Conservation (phyloP, 2,329 filamentous ascomycete genomes). For the Penicillium italicum region DNA sequence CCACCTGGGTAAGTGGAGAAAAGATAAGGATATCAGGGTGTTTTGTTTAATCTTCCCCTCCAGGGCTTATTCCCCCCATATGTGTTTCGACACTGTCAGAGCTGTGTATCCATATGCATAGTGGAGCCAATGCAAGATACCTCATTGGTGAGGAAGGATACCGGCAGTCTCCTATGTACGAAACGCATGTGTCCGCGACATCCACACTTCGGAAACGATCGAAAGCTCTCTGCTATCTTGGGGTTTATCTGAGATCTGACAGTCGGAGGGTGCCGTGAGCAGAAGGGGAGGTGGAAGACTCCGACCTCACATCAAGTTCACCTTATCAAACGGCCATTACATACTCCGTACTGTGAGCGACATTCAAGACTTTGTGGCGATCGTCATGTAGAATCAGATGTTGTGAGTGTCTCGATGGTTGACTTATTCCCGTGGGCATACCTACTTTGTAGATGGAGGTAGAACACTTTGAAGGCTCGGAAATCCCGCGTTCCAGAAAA, state of each 20-base stretch:
- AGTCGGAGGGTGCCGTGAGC: slow-evolving; percentile 5
- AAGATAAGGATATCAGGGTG: background rate
- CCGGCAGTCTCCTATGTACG: background rate
- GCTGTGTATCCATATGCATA: background rate
- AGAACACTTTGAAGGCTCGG: background rate
- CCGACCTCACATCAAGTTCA: background rate
- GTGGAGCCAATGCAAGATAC: background rate
- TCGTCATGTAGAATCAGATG: background rate
- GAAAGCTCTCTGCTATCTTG: slow-evolving; percentile 1
- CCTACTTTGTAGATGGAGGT: background rate
- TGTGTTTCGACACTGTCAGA: background rate
- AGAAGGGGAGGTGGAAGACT: slow-evolving; percentile 2
- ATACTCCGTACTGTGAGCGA: background rate
- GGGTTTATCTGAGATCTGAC: slow-evolving; percentile 4
- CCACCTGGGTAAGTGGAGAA: background rate
- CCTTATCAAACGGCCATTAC: background rate
- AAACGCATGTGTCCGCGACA: background rate
- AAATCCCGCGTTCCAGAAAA: background rate
- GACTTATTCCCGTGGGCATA: background rate
- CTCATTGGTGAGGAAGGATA: background rate
- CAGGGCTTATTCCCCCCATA: no score
- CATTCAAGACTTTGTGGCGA: background rate
- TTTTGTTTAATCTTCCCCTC: background rate
- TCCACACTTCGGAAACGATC: background rate
- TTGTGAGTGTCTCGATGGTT: background rate